Conservation (phyloP, 352 stramenopile genomes). For the Phytophthora meadii region DNA sequence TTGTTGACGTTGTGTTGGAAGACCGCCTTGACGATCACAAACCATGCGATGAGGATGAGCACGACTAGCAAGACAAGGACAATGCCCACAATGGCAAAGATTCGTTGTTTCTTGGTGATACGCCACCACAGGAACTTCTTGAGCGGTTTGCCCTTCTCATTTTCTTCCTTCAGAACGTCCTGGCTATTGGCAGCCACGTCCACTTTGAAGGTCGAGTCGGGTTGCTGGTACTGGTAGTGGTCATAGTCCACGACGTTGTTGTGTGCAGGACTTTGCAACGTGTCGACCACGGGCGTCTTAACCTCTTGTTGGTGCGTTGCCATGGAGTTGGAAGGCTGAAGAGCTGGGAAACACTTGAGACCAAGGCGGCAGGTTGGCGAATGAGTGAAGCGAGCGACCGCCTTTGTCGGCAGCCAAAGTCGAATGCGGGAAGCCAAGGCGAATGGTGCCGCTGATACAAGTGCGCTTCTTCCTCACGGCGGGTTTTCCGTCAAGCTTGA, state of each 20-base stretch:
- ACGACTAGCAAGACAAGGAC: slow-evolving; percentile 47
- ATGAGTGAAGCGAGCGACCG: slow-evolving; percentile 12
- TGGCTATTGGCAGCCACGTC: slow-evolving; percentile 28
- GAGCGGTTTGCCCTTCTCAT: slow-evolving; percentile 34
- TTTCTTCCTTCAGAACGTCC: slow-evolving; percentile 34
- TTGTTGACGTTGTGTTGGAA: slow-evolving; percentile 72
- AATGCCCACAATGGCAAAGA: slow-evolving; percentile 50
- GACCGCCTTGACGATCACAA: slow-evolving; percentile 60
- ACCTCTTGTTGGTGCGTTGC: slow-evolving; percentile 32
- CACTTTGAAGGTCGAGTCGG: slow-evolving; percentile 41
- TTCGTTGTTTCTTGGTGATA: slow-evolving; percentile 62
- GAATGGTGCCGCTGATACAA: slow-evolving; percentile 10
- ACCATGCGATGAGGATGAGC: slow-evolving; percentile 62
- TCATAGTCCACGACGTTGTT: slow-evolving; percentile 28
- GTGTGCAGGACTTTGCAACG: slow-evolving; percentile 30
- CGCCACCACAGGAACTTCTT: slow-evolving; percentile 65
- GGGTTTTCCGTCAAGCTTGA: slow-evolving; percentile 19
- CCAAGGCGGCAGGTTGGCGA: slow-evolving; percentile 34
- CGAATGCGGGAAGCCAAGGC: slow-evolving; percentile 14
- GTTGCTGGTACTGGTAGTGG: slow-evolving; percentile 40
- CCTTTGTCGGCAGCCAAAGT: slow-evolving; percentile 3
- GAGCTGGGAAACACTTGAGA: slow-evolving; percentile 8
- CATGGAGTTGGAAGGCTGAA: slow-evolving; percentile 9
- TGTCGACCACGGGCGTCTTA: slow-evolving; percentile 34
- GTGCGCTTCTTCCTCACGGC: slow-evolving; percentile 29